Percentiles rank a stretch among this genome's conserved stretches.
These are phyloP conservation scores for Saksenaea oblongispora DNA, from an alignment of 371 early-diverging fungal genomes.

Conservation along the genomic window DNA sequence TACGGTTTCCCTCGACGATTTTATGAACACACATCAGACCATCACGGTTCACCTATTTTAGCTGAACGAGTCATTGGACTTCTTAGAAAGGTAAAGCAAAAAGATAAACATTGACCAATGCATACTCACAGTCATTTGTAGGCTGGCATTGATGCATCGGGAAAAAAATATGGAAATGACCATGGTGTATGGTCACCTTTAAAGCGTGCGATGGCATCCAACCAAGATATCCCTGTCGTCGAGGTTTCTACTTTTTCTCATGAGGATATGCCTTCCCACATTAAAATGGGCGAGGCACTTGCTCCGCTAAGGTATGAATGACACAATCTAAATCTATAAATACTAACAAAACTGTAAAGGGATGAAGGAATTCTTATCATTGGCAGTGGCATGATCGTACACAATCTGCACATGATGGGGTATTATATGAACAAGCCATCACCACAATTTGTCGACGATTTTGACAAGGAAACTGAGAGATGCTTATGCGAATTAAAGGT, in stretches of 20 bases:
- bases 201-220: conserved; percentile 47
- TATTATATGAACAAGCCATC: conserved; percentile 20
- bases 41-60: conserved; percentile 52
- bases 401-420: conserved; percentile 54
- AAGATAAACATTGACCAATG: background rate
- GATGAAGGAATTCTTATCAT: conserved; percentile 58
- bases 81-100: conserved; percentile 31
- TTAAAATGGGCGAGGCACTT: conserved; percentile 30
- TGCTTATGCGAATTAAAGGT: conserved; percentile 7
- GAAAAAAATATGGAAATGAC: conserved; percentile 53
- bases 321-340: background rate
- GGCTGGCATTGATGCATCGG: conserved; percentile 40
- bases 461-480: conserved; percentile 26
- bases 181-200: conserved; percentile 66
- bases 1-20: conserved; percentile 58
- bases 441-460: conserved; percentile 25
- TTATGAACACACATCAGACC: conserved; percentile 60
- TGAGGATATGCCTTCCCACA: conserved; percentile 27
- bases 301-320: conserved; percentile 24
- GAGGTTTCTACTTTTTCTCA: conserved; percentile 49
- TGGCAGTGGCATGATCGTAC: conserved; percentile 60
- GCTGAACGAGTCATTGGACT: conserved; percentile 55
- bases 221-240: conserved; percentile 54
- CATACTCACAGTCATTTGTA: conserved; percentile 11
- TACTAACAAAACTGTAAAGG: conserved; percentile 9